Conservation (phyloP, 169 alveolate genomes). For the Cytauxzoon felis region DNA sequence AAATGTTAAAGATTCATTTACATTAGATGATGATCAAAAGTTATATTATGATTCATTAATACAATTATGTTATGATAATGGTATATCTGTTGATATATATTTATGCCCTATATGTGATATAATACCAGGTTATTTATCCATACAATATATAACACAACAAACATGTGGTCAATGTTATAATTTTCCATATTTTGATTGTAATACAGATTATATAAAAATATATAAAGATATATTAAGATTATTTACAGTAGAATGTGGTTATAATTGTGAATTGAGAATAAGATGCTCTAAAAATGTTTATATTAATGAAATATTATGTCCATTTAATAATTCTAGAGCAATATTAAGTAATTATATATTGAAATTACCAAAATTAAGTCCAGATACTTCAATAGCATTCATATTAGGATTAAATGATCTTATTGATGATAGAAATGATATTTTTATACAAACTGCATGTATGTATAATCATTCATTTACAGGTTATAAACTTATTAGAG, state of each 20-base stretch:
- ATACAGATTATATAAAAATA: slow-evolving; percentile 4
- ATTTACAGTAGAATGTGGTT: slow-evolving; percentile 51
- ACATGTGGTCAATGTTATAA: slow-evolving; percentile 61
- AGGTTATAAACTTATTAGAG: slow-evolving; percentile 63
- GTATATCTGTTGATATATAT: slow-evolving; percentile 52
- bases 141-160: slow-evolving; percentile 36
- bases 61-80: slow-evolving; percentile 31
- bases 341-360: slow-evolving; percentile 55
- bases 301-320: slow-evolving; percentile 58
- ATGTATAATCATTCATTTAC: slow-evolving; percentile 55
- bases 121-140: slow-evolving; percentile 36
- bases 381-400: slow-evolving; percentile 68
- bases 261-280: slow-evolving; percentile 70
- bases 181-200: slow-evolving; percentile 24
- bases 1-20: neutral
- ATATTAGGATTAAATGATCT: slow-evolving; percentile 55
- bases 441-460: slow-evolving; percentile 70
- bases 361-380: slow-evolving; percentile 64
- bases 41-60: slow-evolving; percentile 30
- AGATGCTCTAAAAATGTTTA: slow-evolving; percentile 53
- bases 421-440: slow-evolving; percentile 36
- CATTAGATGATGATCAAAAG: slow-evolving; percentile 28
- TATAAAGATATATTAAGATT: slow-evolving; percentile 11
- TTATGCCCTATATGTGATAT: slow-evolving; percentile 35
- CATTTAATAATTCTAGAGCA: slow-evolving; percentile 63